A percentile compares a stretch with the other conserved stretches of the same genome.
phyloP scores from a whole-genome alignment of 2,329 filamentous ascomycete genomes.

The Onygenales sp. region DNA sequence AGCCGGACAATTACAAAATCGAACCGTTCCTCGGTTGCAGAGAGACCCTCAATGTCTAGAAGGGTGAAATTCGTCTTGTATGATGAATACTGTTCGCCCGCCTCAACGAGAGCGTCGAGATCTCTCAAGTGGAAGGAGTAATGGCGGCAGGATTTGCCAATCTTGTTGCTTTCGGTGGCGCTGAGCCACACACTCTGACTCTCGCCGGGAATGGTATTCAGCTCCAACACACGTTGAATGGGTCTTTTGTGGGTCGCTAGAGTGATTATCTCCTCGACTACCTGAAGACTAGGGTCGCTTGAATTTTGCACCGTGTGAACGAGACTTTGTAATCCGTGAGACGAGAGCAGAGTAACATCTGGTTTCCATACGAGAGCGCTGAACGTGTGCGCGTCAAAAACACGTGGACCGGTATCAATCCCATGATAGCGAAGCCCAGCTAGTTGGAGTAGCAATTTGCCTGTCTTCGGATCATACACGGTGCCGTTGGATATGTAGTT shows the following conservation, averaged over 20 bases:
- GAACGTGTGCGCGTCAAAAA: neutral
- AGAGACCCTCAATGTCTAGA: neutral
- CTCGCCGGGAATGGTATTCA: neutral
- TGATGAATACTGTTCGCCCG: neutral
- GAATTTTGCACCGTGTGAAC: neutral
- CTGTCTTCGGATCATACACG: constrained; percentile 8
- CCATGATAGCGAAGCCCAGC: neutral
- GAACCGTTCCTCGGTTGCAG: neutral
- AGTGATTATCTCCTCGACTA: neutral
- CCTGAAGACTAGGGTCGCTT: neutral
- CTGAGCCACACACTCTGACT: constrained; percentile 1
- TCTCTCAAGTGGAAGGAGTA: neutral
- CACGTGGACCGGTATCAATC: neutral
- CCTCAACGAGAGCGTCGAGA: neutral
- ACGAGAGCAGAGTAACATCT: neutral
- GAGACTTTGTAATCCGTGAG: neutral
- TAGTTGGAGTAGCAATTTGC: neutral
- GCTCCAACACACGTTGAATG: neutral
- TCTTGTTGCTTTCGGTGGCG: neutral
- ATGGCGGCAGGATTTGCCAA: neutral
- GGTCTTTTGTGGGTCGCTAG: neutral
- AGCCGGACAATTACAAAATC: neutral
- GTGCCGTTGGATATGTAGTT: constrained; percentile 8
- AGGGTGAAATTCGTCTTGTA: neutral
- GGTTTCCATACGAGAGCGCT: neutral